These are phyloP conservation scores for Amauroascus niger DNA, from an alignment of 2,329 filamentous ascomycete genomes.

Conservation along the genomic window DNA sequence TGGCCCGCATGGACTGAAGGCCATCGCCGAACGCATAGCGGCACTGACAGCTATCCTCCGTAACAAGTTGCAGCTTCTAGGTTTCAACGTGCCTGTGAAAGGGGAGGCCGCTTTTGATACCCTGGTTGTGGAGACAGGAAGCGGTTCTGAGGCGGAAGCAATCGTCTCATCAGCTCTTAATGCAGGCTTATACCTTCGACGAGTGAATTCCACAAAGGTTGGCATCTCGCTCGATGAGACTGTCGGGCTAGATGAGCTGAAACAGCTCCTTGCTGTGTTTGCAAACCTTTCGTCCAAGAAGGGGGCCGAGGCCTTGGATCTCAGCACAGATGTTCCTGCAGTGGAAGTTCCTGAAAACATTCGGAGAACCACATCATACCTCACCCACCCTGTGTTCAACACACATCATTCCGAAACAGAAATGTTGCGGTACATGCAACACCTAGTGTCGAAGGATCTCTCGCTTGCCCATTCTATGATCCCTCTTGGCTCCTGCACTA, in stretches of 20 bases:
- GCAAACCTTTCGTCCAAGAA: conserved; percentile 35
- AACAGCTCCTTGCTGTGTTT: conserved; percentile 50
- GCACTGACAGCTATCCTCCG: conserved; percentile 62
- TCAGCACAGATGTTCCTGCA: conserved; percentile 31
- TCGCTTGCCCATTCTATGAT: conserved; percentile 97
- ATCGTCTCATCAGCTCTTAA: conserved; percentile 44
- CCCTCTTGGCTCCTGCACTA: conserved; percentile 89
- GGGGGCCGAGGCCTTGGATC: conserved; percentile 21
- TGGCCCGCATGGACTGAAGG: conserved; percentile 69
- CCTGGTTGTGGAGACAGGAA: conserved; percentile 54
- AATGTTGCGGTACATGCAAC: conserved; percentile 83
- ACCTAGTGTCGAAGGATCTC: conserved; percentile 86
- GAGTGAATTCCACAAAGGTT: conserved; percentile 51
- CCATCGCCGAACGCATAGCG: conserved; percentile 70
- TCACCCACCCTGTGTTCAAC: conserved; percentile 92
- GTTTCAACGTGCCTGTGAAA: conserved; percentile 53
- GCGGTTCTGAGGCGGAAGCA: conserved; percentile 43
- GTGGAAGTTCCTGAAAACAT: conserved; percentile 45
- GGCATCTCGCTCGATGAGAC: conserved; percentile 74
- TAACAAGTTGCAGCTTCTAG: conserved; percentile 51
- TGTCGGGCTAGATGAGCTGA: conserved; percentile 47
- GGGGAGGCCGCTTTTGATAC: conserved; percentile 69
- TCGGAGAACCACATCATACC: conserved; percentile 61
- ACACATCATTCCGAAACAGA: conserved; percentile 91
- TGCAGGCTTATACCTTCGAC: conserved; percentile 53